phyloP scores from a whole-genome alignment of 345 rosid genomes.

The Lumnitzera littorea region DNA sequence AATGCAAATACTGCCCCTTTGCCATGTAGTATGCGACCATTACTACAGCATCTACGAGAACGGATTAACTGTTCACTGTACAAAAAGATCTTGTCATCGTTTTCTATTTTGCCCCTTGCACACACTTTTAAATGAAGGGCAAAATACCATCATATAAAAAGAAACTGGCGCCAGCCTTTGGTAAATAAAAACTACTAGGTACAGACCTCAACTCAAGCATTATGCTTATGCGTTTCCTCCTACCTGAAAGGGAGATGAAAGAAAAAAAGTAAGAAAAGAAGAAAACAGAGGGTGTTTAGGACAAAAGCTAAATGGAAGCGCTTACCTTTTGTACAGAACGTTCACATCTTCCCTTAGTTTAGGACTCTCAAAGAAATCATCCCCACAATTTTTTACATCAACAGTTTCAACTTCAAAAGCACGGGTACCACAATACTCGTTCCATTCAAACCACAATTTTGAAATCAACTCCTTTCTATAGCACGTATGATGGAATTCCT shows the following conservation, averaged over 20 bases:
- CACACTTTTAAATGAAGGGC: no score
- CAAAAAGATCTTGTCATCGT: no score
- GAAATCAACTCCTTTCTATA: constrained; percentile 71
- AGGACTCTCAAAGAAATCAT: constrained; percentile 56
- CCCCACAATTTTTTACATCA: constrained; percentile 47
- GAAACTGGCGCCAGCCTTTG: no score
- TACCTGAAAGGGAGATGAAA: no score
- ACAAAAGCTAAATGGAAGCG: not conserved
- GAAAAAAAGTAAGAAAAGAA: not conserved
- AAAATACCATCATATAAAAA: no score
- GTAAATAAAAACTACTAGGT: no score
- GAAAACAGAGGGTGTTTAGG: not conserved
- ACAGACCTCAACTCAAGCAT: no score
- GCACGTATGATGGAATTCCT: constrained; percentile 56
- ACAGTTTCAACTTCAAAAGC: constrained; percentile 43
- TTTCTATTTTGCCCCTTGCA: no score
- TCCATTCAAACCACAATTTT: constrained; percentile 97
- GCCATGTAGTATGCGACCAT: no score
- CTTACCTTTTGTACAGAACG: constrained; percentile 67
- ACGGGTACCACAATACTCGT: constrained; percentile 43
- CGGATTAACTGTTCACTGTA: no score
- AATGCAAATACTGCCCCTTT: no score
- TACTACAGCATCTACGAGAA: no score
- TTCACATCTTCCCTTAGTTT: constrained; percentile 48
- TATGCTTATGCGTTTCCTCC: not conserved